Conservation (phyloP, 495 filamentous ascomycete species). For the Penicillium cosmopolitanum region DNA sequence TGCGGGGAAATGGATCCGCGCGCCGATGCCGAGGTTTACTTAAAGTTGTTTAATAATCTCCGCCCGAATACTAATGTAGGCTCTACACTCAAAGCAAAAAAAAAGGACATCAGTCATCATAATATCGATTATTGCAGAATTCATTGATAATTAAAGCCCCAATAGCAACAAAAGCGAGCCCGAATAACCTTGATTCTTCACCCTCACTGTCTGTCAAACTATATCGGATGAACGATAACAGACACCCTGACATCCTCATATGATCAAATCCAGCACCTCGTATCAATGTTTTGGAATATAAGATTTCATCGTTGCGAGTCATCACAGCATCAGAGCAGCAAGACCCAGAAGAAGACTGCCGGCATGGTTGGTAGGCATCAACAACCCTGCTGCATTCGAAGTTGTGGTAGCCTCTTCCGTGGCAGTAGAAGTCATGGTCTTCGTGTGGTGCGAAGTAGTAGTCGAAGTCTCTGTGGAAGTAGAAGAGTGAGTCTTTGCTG, state of each 20-base stretch:
- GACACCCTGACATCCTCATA: background rate
- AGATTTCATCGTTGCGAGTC: background rate
- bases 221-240: background rate
- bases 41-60: background rate
- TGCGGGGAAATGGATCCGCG: conserved; percentile 17
- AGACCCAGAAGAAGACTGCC: conserved; percentile 33
- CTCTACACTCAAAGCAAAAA: no score
- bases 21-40: conserved; percentile 12
- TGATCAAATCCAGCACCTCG: background rate
- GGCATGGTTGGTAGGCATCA: conserved; percentile 34
- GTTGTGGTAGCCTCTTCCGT: conserved; percentile 21
- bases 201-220: background rate
- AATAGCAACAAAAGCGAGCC: conserved; percentile 4
- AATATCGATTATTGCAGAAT: conserved; percentile 3
- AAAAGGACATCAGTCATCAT: background rate
- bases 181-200: conserved; percentile 8
- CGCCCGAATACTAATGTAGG: background rate
- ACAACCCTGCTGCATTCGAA: conserved; percentile 25
- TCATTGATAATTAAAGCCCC: conserved; percentile 4
- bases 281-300: background rate
- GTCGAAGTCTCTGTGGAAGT: conserved; percentile 13
- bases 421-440: conserved; percentile 21
- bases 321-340: conserved; percentile 25
- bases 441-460: conserved; percentile 18
- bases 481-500: background rate